Percentiles rank a stretch among this genome's conserved stretches.
Conservation (phyloP, 139 green algal genomes). For the Micractinium sp. region DNA sequence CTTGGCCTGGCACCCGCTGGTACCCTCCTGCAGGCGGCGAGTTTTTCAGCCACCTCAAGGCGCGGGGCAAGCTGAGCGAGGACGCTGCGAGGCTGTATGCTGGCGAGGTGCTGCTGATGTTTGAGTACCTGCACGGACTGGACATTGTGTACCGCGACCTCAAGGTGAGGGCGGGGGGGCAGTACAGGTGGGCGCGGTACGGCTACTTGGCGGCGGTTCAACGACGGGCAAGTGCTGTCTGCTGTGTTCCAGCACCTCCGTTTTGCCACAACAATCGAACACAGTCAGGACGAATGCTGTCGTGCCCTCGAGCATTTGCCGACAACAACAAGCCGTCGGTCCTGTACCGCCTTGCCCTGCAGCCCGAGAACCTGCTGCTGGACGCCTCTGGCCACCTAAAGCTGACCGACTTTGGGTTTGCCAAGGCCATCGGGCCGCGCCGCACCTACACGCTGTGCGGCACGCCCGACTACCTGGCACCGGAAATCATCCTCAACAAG, state of each 20-base stretch:
- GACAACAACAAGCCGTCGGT: no score
- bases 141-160: slow-evolving; percentile 78
- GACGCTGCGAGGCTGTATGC: slow-evolving; percentile 68
- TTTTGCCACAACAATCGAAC: no score
- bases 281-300: no score
- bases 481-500: slow-evolving; percentile 58
- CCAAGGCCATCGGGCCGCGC: slow-evolving; percentile 54
- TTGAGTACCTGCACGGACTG: slow-evolving; percentile 52
- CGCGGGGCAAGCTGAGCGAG: slow-evolving; percentile 48
- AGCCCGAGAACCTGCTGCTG: slow-evolving; percentile 92
- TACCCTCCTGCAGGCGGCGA: slow-evolving; percentile 41
- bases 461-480: slow-evolving; percentile 86
- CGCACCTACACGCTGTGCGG: slow-evolving; percentile 76
- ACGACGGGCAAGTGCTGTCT: no score
- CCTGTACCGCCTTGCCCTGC: not conserved
- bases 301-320: no score
- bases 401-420: slow-evolving; percentile 94
- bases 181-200: no score
- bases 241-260: no score
- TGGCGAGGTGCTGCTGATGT: slow-evolving; percentile 82
- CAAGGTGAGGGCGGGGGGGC: slow-evolving; percentile 53
- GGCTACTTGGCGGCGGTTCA: no score
- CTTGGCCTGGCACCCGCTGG: no score
- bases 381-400: slow-evolving; percentile 80
- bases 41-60: slow-evolving; percentile 63